Base-by-base conservation (phyloP, 139 green algal species). In the Ulvella scutata region DNA sequence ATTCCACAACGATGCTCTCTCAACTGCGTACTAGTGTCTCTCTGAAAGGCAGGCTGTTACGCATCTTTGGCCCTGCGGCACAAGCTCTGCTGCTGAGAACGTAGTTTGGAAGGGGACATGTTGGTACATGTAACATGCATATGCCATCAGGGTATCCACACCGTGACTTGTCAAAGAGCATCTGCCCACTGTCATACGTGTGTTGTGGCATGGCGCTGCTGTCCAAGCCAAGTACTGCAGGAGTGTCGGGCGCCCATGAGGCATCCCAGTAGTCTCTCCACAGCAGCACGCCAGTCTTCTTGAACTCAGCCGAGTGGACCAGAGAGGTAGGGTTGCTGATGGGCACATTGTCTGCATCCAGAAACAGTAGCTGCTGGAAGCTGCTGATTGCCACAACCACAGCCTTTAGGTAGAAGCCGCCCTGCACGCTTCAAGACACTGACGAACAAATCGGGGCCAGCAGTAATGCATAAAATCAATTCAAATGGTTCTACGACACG, bases 241-340 rank as follows among this genome's bases (percentile, higher is more conserved):
- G 38, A 28, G 77, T 23, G 43, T 89, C 76, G 3, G 80, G 80
- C 21, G 82, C 85, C 28, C 82, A 51, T 2, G 79, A 80, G 2
- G 73, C 72, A 3, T 76, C 38, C 85, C 85, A 91, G 75, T 80
- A 89, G 81, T 91, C 87, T 7, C 81, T 83, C 87, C 87, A 91
- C 23, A 91, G 72, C 39, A 91, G 20, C 0, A 82, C 82, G 1
- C 85, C 87, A 0, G 81, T 87, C 26, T 37, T 31, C 0, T 62
- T 23, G 78, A 83, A 91, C 26, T 78, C 74, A 13, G 34, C 34
- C 13, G 33, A 43, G 29, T 61, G 43, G 29, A 91, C 83, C 29
- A 91, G 79, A 33, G 28, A 40, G 3, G 75, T 51, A 4, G 85
- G 85, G 76, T 90, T 81, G 26, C 20, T 21, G 6, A 88, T n/a